A percentile compares a stretch with the other conserved stretches of the same genome.
phyloP scores from a whole-genome alignment of 305 asterid species.

The Euphrasia arctica region DNA sequence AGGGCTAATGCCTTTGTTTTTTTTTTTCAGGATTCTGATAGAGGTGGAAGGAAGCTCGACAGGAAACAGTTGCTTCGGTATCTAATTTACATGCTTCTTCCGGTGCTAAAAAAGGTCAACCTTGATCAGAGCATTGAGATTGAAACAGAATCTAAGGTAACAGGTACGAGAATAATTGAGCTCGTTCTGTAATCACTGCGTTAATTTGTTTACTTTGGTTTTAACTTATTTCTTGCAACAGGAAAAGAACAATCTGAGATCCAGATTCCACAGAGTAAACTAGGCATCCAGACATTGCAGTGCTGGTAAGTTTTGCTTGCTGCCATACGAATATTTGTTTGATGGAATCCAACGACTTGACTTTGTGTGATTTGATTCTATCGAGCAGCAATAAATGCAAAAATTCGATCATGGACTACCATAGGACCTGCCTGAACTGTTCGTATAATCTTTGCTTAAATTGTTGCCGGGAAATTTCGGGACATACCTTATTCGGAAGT shows the following conservation, averaged over 20 bases:
- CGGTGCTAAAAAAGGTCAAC: too few relatives aligned
- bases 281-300: constrained; percentile 32
- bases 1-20: too few relatives aligned
- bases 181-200: constrained; percentile 16
- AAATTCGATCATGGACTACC: constrained; percentile 74
- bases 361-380: constrained; percentile 33
- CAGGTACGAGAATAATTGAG: constrained; percentile 40
- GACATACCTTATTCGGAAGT: constrained; percentile 34
- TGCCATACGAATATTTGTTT: constrained; percentile 23
- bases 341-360: constrained; percentile 14
- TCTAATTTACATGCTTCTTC: constrained; percentile 60
- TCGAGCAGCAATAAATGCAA: constrained; percentile 74
- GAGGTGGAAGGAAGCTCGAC: constrained; percentile 54
- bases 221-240: constrained; percentile 29
- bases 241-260: constrained; percentile 56
- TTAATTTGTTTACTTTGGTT: constrained; percentile 23
- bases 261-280: constrained; percentile 49
- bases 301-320: constrained; percentile 58
- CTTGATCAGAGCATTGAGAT: too few relatives aligned
- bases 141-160: too few relatives aligned
- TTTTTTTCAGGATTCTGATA: constrained; percentile 49
- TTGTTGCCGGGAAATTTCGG: constrained; percentile 73
- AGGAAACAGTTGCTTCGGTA: constrained; percentile 63
- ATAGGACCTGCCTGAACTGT: constrained; percentile 79
- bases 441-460: constrained; percentile 79